Percentiles rank a stretch among this genome's conserved stretches.
Conservation (phyloP, 176 grass and related monocot genomes). For the Zea luxurians region DNA sequence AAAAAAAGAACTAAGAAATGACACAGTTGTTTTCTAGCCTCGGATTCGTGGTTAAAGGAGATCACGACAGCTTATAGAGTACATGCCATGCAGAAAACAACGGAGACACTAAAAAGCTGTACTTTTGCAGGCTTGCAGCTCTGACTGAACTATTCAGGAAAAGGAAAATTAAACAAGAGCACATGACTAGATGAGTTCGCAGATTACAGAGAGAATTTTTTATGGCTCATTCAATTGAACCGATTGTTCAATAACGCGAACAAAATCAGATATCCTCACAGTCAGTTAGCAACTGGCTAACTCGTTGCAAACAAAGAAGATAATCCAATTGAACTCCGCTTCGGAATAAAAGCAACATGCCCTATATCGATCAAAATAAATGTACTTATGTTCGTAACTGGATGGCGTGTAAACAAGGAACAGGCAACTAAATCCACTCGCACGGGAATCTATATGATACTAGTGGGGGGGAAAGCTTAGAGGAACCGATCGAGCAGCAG, state of each 20-base stretch:
- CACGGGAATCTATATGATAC: background rate
- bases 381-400: background rate
- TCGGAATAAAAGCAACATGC: background rate
- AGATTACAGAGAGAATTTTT: background rate
- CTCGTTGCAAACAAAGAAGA: background rate
- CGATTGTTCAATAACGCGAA: background rate
- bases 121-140: background rate
- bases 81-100: background rate
- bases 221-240: background rate
- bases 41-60: background rate
- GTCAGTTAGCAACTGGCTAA: background rate
- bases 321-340: conserved; percentile 5
- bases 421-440: conserved; percentile 24
- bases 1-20: background rate
- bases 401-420: background rate
- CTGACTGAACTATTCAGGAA: background rate
- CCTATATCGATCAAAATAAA: background rate
- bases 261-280: conserved; percentile 25
- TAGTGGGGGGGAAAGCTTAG: background rate
- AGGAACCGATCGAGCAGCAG: background rate
- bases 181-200: background rate
- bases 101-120: background rate
- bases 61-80: background rate
- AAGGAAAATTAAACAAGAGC: background rate
- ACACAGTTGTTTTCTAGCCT: background rate